These are phyloP conservation scores for Hibiscus trionum DNA, from an alignment of 345 rosid species.

Conservation along the genomic window DNA sequence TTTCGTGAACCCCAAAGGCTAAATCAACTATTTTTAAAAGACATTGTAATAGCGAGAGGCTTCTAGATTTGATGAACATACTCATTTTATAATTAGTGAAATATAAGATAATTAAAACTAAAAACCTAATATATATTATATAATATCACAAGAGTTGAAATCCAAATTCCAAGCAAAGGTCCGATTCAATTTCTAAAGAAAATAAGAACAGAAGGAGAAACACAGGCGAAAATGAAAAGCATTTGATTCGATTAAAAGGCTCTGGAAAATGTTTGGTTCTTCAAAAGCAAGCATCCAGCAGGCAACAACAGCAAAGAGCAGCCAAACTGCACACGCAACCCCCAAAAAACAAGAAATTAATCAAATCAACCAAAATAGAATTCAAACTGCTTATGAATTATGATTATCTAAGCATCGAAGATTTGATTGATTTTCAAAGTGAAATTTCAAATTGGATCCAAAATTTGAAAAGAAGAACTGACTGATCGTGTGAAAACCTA, in stretches of 20 bases:
- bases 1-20: too few relatives aligned
- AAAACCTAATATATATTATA: too few relatives aligned
- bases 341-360: background rate
- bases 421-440: background rate
- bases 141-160: background rate
- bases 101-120: too few relatives aligned
- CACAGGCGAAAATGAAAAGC: background rate
- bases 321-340: constrained; percentile 3
- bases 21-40: too few relatives aligned
- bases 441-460: too few relatives aligned
- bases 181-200: background rate
- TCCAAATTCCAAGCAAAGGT: background rate
- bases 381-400: too few relatives aligned
- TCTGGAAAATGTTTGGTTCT: background rate
- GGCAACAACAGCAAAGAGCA: constrained; percentile 33
- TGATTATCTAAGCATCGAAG: too few relatives aligned
- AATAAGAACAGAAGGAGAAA: background rate
- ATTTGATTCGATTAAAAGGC: background rate
- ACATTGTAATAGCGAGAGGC: too few relatives aligned
- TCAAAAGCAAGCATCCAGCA: constrained; percentile 14
- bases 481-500: background rate
- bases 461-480: background rate
- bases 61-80: too few relatives aligned
- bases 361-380: too few relatives aligned
- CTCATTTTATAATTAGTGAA: too few relatives aligned